These are phyloP conservation scores for Tricholoma saponaceum DNA, from an alignment of 768 basidiomycete genomes.

Conservation along the genomic window DNA sequence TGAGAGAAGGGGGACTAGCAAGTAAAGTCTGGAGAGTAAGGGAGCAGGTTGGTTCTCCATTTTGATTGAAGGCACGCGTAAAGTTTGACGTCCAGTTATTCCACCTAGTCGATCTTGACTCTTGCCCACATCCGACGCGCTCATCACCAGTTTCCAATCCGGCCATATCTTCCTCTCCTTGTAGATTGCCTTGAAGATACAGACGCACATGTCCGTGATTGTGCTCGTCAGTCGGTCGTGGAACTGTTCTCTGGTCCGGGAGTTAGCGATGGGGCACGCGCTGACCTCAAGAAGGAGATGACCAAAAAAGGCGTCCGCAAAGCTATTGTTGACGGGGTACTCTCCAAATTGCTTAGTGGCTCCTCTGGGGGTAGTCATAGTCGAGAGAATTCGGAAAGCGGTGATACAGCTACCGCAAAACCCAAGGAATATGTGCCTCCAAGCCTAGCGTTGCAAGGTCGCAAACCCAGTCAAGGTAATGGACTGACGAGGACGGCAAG, in stretches of 20 bases:
- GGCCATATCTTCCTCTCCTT: constrained; percentile 73
- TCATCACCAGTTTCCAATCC: constrained; percentile 73
- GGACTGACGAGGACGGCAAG: constrained; percentile 44
- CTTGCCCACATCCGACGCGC: constrained; percentile 70
- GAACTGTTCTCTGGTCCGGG: constrained; percentile 82
- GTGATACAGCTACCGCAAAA: constrained; percentile 37
- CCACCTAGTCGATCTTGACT: constrained; percentile 51
- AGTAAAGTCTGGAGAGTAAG: constrained; percentile 86
- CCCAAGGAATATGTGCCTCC: constrained; percentile 72
- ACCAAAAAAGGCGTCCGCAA: constrained; percentile 82
- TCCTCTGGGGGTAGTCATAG: constrained; percentile 42
- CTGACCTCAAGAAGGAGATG: constrained; percentile 93
- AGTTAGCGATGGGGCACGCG: constrained; percentile 81
- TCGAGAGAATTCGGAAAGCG: constrained; percentile 57
- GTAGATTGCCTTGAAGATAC: constrained; percentile 88
- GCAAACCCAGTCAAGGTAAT: constrained; percentile 39
- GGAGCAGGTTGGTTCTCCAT: constrained; percentile 63
- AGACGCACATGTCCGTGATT: constrained; percentile 86
- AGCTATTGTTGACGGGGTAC: constrained; percentile 77
- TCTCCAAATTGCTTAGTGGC: constrained; percentile 58
- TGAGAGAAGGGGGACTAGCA: constrained; percentile 67
- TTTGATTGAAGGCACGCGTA: neutral
- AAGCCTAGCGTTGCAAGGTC: constrained; percentile 57
- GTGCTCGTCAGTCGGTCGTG: constrained; percentile 75
- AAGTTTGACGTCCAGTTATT: neutral